These are phyloP conservation scores for Torulaspora pretoriensis DNA, from an alignment of 1,139 yeast species.

Conservation along the genomic window DNA sequence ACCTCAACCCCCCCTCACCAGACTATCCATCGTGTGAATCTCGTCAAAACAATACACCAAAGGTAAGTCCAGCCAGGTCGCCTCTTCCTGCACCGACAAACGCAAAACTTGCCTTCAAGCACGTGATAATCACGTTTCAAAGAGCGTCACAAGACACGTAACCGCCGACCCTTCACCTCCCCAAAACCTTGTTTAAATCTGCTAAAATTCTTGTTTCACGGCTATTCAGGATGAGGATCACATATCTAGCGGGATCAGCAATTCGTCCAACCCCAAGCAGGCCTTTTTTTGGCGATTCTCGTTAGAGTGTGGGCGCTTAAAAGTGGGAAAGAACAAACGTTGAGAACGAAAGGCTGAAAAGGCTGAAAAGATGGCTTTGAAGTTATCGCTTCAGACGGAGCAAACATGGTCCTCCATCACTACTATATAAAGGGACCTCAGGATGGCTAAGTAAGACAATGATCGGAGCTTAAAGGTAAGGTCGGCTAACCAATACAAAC, in stretches of 20 bases:
- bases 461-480: not conserved
- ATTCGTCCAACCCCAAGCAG: too few species aligned
- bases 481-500: not conserved
- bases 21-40: not conserved
- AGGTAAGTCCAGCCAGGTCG: not conserved
- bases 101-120: not conserved
- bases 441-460: not conserved
- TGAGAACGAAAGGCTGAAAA: conserved; percentile 1
- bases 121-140: not conserved
- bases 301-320: conserved; percentile 4
- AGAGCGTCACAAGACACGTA: too few species aligned
- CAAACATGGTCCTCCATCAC: not conserved
- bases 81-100: not conserved
- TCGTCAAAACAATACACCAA: not conserved
- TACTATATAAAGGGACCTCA: conserved; percentile 1
- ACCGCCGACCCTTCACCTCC: too few species aligned
- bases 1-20: not conserved
- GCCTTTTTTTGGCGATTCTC: not conserved
- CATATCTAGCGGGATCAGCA: too few species aligned
- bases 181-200: too few species aligned
- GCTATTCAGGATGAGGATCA: too few species aligned
- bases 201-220: too few species aligned
- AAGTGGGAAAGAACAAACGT: not conserved
- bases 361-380: not conserved
- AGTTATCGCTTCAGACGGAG: not conserved